Conservation (phyloP, 2,329 filamentous ascomycete genomes). For the Ophiocordyceps polyrhachis-furcata region DNA sequence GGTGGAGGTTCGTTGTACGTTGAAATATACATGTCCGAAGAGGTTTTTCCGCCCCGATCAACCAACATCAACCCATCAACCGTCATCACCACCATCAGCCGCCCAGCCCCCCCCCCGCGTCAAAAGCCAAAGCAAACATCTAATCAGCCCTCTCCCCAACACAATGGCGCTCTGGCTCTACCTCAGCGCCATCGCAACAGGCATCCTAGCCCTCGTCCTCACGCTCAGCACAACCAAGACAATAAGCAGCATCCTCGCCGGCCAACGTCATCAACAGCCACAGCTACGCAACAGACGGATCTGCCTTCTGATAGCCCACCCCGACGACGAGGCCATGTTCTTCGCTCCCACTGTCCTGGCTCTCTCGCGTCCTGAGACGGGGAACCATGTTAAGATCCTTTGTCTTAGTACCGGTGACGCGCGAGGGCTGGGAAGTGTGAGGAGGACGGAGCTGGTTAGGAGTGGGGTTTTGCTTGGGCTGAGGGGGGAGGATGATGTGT, state of each 20-base stretch:
- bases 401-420: constrained; percentile 60
- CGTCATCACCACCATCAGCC: too few species aligned
- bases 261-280: constrained; percentile 9
- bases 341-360: constrained; percentile 77
- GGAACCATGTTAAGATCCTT: constrained; percentile 86
- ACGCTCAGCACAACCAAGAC: too few species aligned
- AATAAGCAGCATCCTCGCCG: neutral
- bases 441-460: constrained; percentile 67
- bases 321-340: constrained; percentile 99
- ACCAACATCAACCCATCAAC: too few species aligned
- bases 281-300: constrained; percentile 63
- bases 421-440: constrained; percentile 51
- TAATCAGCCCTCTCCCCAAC: too few species aligned
- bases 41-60: too few species aligned
- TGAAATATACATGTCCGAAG: too few species aligned
- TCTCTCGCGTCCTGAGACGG: constrained; percentile 59
- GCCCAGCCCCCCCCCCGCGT: too few species aligned
- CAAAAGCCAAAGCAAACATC: too few species aligned
- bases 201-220: too few species aligned
- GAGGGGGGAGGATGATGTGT: constrained; percentile 56
- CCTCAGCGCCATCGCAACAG: too few species aligned
- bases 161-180: too few species aligned
- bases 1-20: too few species aligned
- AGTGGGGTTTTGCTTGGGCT: constrained; percentile 64
- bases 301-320: constrained; percentile 84